Evolutionary conservation across 1,139 yeast genomes (phyloP).

Genomic region (Pichia kudriavzevii): DNA sequence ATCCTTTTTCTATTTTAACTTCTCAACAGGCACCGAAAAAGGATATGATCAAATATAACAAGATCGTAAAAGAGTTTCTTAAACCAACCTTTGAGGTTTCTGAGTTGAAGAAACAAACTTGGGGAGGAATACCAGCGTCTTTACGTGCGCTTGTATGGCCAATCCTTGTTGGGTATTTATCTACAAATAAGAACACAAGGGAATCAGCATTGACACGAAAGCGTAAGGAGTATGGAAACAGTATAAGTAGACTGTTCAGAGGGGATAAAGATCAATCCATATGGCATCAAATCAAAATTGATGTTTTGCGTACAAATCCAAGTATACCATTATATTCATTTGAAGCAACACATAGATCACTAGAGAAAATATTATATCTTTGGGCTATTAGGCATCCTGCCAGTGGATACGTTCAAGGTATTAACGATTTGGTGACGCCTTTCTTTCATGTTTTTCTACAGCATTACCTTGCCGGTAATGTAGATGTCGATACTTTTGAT

Average conservation of each 20-base stretch:
- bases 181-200: constrained; percentile 76
- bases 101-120: constrained; percentile 70
- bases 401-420: constrained; percentile 98
- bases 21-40: constrained; percentile 31
- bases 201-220: constrained; percentile 63
- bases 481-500: constrained; percentile 48
- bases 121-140: constrained; percentile 90
- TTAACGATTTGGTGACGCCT: constrained; percentile 90
- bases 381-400: constrained; percentile 99
- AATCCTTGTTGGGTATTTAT: constrained; percentile 78
- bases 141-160: constrained; percentile 88
- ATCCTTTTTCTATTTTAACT: constrained; percentile 35
- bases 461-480: constrained; percentile 45
- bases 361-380: constrained; percentile 74
- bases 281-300: constrained; percentile 95
- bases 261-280: constrained; percentile 69
- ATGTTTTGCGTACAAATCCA: constrained; percentile 92
- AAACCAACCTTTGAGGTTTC: constrained; percentile 55
- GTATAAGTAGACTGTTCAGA: constrained; percentile 46
- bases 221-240: constrained; percentile 79
- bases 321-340: constrained; percentile 63
- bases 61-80: constrained; percentile 58
- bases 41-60: constrained; percentile 48
- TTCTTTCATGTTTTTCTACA: constrained; percentile 81
- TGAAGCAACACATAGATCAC: constrained; percentile 64